Evolutionary conservation across 352 stramenopile species (phyloP).

Genomic region (Pythium rishiriense): DNA sequence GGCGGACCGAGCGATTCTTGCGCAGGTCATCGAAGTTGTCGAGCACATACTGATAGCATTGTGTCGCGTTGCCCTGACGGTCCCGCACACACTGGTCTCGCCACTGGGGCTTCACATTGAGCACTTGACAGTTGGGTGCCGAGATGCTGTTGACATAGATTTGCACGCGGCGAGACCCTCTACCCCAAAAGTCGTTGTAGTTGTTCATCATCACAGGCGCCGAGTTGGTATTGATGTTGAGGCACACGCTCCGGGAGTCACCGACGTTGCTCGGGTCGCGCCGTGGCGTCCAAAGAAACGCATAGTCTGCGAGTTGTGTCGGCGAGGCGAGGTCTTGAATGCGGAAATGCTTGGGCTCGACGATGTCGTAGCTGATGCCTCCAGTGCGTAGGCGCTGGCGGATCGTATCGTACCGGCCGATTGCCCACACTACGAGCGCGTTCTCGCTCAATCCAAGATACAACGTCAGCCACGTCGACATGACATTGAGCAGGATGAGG

Average conservation of each 20-base stretch:
- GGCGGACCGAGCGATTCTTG: constrained; percentile 33
- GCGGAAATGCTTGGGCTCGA: background rate
- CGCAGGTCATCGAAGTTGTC: constrained; percentile 42
- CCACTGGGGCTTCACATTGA: constrained; percentile 25
- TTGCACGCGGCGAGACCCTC: constrained; percentile 25
- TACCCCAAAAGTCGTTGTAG: constrained; percentile 37
- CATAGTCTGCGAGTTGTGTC: constrained; percentile 24
- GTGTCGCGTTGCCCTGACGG: constrained; percentile 29
- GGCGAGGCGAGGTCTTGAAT: constrained; percentile 26
- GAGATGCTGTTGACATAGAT: constrained; percentile 37
- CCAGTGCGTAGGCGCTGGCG: constrained; percentile 15
- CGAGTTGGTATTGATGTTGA: constrained; percentile 32
- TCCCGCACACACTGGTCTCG: constrained; percentile 33
- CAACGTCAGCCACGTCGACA: constrained; percentile 18
- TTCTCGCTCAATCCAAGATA: constrained; percentile 18
- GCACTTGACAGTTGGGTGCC: constrained; percentile 31
- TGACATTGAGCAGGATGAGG: constrained; percentile 8
- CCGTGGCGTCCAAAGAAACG: constrained; percentile 25
- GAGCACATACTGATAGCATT: constrained; percentile 46
- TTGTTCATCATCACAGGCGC: constrained; percentile 23
- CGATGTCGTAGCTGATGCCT: constrained; percentile 31
- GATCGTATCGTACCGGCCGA: constrained; percentile 21
- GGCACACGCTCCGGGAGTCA: constrained; percentile 30
- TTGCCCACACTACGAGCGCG: constrained; percentile 1
- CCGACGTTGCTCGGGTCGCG: constrained; percentile 23